Evolutionary conservation across 306 rosid species (phyloP).

Genomic region (Canavalia gladiata): DNA sequence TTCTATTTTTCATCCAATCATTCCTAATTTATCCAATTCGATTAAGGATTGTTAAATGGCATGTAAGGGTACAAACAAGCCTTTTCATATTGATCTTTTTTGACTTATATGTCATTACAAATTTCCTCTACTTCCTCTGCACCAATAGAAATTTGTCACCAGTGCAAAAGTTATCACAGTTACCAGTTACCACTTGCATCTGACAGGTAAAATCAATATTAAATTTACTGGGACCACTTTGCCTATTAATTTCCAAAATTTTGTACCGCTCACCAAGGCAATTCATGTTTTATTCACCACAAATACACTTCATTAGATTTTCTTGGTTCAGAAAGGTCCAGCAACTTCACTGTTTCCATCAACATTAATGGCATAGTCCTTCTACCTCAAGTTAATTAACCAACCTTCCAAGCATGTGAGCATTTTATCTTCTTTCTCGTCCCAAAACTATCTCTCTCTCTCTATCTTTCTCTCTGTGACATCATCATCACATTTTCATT

Average conservation of each 20-base stretch:
- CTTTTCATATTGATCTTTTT: conserved; percentile 23
- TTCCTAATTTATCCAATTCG: neutral
- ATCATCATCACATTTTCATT: conserved; percentile 6
- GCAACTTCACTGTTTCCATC: conserved; percentile 42
- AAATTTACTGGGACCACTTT: conserved; percentile 51
- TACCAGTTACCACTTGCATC: neutral
- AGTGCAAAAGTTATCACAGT: neutral
- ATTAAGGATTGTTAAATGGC: neutral
- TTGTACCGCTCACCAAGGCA: conserved; percentile 44
- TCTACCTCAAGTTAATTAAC: conserved; percentile 46
- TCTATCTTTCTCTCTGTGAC: neutral
- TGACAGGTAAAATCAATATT: conserved; percentile 41
- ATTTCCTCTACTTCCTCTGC: neutral
- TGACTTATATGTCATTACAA: neutral
- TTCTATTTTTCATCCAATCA: too few species aligned
- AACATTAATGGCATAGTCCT: conserved; percentile 50
- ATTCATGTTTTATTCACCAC: conserved; percentile 62
- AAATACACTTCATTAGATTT: conserved; percentile 36
- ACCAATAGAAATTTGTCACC: neutral
- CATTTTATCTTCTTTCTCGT: conserved; percentile 26
- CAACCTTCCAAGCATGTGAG: conserved; percentile 45
- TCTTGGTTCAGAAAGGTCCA: conserved; percentile 68
- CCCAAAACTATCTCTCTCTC: conserved; percentile 16
- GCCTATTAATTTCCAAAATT: conserved; percentile 32
- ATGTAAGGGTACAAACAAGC: neutral